Base-by-base conservation (phyloP, 139 green algal genomes). In the Tetratostichococcus sp. region DNA sequence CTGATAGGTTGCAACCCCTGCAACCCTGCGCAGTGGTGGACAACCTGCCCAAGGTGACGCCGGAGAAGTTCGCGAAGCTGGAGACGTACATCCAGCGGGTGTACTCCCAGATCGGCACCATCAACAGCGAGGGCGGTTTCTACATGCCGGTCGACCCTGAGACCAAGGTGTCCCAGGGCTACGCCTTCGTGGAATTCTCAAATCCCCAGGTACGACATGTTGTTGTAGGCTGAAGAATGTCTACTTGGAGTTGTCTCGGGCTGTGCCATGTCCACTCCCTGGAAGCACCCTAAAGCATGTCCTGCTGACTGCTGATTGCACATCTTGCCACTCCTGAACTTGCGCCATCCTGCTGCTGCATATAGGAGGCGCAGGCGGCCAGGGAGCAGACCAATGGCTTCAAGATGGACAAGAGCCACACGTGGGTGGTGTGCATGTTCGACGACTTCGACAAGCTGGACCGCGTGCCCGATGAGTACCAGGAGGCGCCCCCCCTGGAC, bases 31-130 rank as follows among this genome's bases (percentile, higher is more conserved):
- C 88, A 97, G 94, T 98, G 26, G 93, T 99, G 30, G 92, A 97
- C 75, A 94, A 96, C 80, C 78, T 99, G 69, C 96, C 96, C 4
- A 76, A 91, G 43, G 92, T 98, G n/a, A 75, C 82, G 5, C 75
- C 85, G 23, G 94, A 96, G 69, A 99, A 99, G 86, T 90, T 90
- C 57, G 95, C 97, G 0, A 99, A 99, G 88, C 91, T 99, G 50
- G 79, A 79, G 6, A 86, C 70, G 30, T 92, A 99, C 43, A 73
- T 99, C 4, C 89, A 82, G 57, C 98, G 95, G 78, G 92, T 99
- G 34, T 96, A 94, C 75, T 71, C 82, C 67, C 89, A 95, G 69
- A 88, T 94, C 31, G 96, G 95, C 31, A 84, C 73, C 69, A 88
- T 99, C 35, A 35, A 33, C 32, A 35, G 19, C 76, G 70, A 77